Percentiles rank a stretch among this genome's conserved stretches.
Evolutionary conservation across 148 eudicot genomes (phyloP).

Genomic region (Vaccinium vitisidaea): DNA sequence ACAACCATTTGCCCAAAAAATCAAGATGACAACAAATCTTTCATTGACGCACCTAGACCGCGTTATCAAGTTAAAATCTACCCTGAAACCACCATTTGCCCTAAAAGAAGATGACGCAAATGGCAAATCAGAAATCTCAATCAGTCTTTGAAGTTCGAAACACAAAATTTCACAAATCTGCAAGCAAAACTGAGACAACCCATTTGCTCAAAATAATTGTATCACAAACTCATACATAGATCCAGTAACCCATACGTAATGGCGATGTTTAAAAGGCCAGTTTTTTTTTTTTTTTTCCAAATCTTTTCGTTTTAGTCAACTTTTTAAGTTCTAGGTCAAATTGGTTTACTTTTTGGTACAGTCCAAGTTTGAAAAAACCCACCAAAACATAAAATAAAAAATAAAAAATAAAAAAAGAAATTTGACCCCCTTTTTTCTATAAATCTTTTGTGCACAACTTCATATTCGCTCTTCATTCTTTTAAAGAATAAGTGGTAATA

Average conservation of each 20-base stretch:
- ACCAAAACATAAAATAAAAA: not conserved
- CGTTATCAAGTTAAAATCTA: not conserved
- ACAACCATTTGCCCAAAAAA: not conserved
- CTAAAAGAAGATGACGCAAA: not conserved
- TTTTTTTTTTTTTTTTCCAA: not conserved
- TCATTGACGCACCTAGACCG: not conserved
- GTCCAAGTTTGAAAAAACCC: not conserved
- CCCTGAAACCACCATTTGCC: not conserved
- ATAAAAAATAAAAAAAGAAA: too few species aligned
- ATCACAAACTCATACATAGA: not conserved
- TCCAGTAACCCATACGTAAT: slow-evolving; percentile 11
- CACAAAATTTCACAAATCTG: not conserved
- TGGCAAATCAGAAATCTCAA: not conserved
- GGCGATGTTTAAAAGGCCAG: not conserved
- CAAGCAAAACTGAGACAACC: not conserved
- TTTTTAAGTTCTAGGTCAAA: not conserved
- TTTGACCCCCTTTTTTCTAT: too few species aligned
- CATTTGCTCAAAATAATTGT: not conserved
- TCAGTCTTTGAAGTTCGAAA: not conserved
- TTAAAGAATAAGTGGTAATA: too few species aligned
- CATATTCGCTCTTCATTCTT: too few species aligned
- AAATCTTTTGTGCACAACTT: too few species aligned
- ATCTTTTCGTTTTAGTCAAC: not conserved
- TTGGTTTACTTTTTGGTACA: not conserved
- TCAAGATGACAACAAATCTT: not conserved